A percentile compares a stretch with the other conserved stretches of the same genome.
phyloP scores from a whole-genome alignment of 1,284 basidiomycete species.

The Xerocomus nothofagi region DNA sequence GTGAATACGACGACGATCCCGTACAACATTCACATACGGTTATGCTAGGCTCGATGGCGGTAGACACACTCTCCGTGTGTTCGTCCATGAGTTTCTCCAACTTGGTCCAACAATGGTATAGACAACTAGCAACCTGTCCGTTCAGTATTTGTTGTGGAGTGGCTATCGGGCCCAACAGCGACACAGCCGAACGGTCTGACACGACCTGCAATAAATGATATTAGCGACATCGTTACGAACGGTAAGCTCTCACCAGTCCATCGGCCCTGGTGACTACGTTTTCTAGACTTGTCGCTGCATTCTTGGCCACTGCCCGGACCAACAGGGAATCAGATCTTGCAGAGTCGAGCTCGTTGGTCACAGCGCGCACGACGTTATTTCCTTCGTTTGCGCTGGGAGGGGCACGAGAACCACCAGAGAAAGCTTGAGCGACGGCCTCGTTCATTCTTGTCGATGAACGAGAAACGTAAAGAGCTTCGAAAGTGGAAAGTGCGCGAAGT shows the following conservation, averaged over 20 bases:
- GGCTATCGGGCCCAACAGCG: constrained; percentile 73
- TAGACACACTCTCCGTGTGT: constrained; percentile 62
- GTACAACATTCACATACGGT: constrained; percentile 44
- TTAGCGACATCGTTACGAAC: neutral
- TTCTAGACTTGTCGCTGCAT: constrained; percentile 66
- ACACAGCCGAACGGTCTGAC: constrained; percentile 75
- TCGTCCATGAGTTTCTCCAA: constrained; percentile 71
- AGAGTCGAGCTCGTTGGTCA: constrained; percentile 90
- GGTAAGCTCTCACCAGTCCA: constrained; percentile 52
- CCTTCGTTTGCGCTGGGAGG: constrained; percentile 80
- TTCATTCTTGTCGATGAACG: constrained; percentile 81
- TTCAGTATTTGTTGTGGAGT: constrained; percentile 79
- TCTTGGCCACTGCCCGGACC: constrained; percentile 75
- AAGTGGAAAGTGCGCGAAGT: constrained; percentile 76
- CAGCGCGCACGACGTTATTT: constrained; percentile 67
- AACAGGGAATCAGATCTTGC: constrained; percentile 92
- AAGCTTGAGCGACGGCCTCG: constrained; percentile 74
- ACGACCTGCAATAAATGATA: constrained; percentile 49
- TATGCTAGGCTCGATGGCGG: constrained; percentile 60
- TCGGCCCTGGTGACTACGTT: constrained; percentile 64
- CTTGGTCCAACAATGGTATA: constrained; percentile 78
- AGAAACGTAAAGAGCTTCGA: constrained; percentile 84
- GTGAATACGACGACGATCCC: constrained; percentile 1
- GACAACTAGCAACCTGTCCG: constrained; percentile 70
- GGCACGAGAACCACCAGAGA: constrained; percentile 61